Evolutionary conservation across 2,329 filamentous ascomycete species (phyloP).

Genomic region (Onygenales sp.): DNA sequence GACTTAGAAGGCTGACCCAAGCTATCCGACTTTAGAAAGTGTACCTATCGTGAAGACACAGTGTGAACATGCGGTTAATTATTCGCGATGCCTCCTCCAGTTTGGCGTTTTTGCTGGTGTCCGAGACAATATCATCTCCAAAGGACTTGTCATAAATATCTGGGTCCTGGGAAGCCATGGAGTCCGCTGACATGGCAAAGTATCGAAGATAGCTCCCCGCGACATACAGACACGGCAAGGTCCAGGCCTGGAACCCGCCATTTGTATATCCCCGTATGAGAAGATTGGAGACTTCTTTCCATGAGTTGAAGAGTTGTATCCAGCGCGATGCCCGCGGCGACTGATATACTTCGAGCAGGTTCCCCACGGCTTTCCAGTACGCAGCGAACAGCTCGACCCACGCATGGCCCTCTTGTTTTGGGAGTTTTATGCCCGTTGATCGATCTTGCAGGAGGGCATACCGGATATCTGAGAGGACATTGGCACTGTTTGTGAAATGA

Average conservation of each 20-base stretch:
- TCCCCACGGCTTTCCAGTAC: conserved; percentile 75
- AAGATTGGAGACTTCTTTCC: conserved; percentile 72
- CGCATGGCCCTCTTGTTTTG: conserved; percentile 60
- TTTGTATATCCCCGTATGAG: conserved; percentile 75
- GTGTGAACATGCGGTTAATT: conserved; percentile 82
- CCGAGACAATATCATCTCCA: conserved; percentile 73
- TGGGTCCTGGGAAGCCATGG: conserved; percentile 46
- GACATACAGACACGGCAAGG: conserved; percentile 80
- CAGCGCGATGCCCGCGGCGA: conserved; percentile 50
- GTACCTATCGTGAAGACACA: conserved; percentile 84
- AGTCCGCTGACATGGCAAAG: conserved; percentile 87
- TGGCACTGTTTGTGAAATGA: conserved; percentile 58
- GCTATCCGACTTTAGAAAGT: conserved; percentile 16
- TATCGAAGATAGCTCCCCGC: conserved; percentile 76
- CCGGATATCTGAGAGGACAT: conserved; percentile 59
- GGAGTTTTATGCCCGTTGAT: conserved; percentile 43
- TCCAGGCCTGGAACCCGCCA: conserved; percentile 75
- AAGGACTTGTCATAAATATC: conserved; percentile 44
- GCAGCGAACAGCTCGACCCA: conserved; percentile 79
- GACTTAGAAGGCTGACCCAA: conserved; percentile 3
- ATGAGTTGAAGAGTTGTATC: conserved; percentile 74
- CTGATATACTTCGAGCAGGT: conserved; percentile 59
- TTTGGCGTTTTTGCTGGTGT: conserved; percentile 68
- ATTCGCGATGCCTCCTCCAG: conserved; percentile 84
- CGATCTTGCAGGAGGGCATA: conserved; percentile 58